Evolutionary conservation across 371 early-diverging fungal genomes (phyloP).

Genomic region (Mitosporidium daphniae): DNA sequence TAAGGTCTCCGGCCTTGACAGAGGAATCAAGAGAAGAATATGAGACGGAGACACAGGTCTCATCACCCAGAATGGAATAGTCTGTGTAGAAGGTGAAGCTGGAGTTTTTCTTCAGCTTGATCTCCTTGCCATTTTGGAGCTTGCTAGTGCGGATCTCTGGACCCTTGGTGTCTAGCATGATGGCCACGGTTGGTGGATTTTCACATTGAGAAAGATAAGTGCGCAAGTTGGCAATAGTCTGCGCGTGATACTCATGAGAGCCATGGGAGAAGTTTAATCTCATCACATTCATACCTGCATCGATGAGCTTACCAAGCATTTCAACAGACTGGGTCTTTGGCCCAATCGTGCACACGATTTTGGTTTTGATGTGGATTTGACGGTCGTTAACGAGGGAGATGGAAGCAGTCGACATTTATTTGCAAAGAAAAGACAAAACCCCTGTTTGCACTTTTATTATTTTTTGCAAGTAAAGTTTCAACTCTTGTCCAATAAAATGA

Average conservation of each 20-base stretch:
- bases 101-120: background rate
- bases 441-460: too few species aligned
- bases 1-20: slow-evolving; percentile 29
- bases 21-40: slow-evolving; percentile 45
- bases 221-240: slow-evolving; percentile 12
- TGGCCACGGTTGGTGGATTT: slow-evolving; percentile 17
- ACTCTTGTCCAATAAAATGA: too few species aligned
- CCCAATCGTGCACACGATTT: slow-evolving; percentile 9
- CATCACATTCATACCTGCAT: slow-evolving; percentile 65
- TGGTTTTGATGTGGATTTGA: slow-evolving; percentile 4
- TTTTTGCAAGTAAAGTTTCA: too few species aligned
- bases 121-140: background rate
- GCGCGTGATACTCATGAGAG: slow-evolving; percentile 6
- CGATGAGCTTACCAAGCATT: slow-evolving; percentile 8
- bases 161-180: slow-evolving; percentile 42
- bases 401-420: too few species aligned
- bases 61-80: slow-evolving; percentile 38
- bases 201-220: slow-evolving; percentile 6
- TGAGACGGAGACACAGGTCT: slow-evolving; percentile 33
- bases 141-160: slow-evolving; percentile 14
- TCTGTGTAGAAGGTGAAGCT: slow-evolving; percentile 8
- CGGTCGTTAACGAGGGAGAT: background rate
- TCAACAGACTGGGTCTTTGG: slow-evolving; percentile 4
- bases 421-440: too few species aligned
- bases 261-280: slow-evolving; percentile 30